These are phyloP conservation scores for Neolentinus lepideus DNA, from an alignment of 1,284 basidiomycete species.

Conservation along the genomic window DNA sequence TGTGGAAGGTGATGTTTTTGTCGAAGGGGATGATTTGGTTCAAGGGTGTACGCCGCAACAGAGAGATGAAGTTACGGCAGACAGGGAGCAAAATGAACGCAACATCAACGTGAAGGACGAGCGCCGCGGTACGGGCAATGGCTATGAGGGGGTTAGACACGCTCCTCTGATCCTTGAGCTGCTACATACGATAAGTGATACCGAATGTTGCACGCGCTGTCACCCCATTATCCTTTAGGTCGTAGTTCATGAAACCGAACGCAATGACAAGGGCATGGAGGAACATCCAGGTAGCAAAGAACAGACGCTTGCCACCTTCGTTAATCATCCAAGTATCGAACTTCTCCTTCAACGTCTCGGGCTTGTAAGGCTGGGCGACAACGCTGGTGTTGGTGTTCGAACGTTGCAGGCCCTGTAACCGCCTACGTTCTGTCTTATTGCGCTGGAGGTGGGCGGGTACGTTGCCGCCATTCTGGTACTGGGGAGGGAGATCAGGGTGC, in stretches of 20 bases:
- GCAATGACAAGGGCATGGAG: slow-evolving; percentile 68
- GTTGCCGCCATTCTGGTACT: slow-evolving; percentile 22
- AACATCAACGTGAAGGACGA: slow-evolving; percentile 82
- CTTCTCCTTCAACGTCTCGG: slow-evolving; percentile 33
- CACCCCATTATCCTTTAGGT: slow-evolving; percentile 70
- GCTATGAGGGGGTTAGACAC: slow-evolving; percentile 31
- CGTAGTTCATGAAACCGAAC: slow-evolving; percentile 73
- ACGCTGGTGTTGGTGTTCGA: slow-evolving; percentile 31
- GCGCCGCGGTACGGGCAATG: slow-evolving; percentile 77
- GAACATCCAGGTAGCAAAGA: slow-evolving; percentile 73
- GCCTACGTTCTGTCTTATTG: slow-evolving; percentile 72
- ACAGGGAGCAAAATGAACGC: slow-evolving; percentile 88
- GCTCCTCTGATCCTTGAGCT: background rate
- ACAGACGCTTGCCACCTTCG: slow-evolving; percentile 71
- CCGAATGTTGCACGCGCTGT: slow-evolving; percentile 63
- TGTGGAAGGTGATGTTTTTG: slow-evolving; percentile 85
- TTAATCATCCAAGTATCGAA: slow-evolving; percentile 85
- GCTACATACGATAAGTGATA: slow-evolving; percentile 62
- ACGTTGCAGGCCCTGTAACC: slow-evolving; percentile 75
- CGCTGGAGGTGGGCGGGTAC: slow-evolving; percentile 49
- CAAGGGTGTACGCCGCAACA: slow-evolving; percentile 75
- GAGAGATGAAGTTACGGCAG: slow-evolving; percentile 85
- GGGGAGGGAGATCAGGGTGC: slow-evolving; percentile 40
- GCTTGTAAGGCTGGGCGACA: slow-evolving; percentile 23
- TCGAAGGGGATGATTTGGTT: slow-evolving; percentile 86